Base-by-base conservation (phyloP, 805 yeast genomes). In the Schwanniomyces polymorphus region DNA sequence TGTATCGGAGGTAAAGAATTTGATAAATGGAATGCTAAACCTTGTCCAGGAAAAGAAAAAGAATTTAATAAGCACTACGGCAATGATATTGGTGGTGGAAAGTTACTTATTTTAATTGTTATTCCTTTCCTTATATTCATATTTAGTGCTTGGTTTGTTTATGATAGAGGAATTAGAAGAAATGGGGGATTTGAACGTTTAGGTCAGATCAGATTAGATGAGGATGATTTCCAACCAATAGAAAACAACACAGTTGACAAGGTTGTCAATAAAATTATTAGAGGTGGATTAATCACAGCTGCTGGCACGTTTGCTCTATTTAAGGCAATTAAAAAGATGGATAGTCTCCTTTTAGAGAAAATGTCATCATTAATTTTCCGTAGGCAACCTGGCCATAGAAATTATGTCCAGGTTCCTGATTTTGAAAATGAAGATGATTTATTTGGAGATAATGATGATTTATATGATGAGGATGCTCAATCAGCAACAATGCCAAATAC, bases 21-120 rank as follows among this genome's bases (percentile, higher is more conserved):
- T 44, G 97, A 88, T 59, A 74, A 78, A 33, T 79, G 83, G 64
- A 76, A 70, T 16, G 75, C 86, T 2, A 76, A 70, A 45, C 80
- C 97, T 7, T 94, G 99, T 65, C 97, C 98, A 5, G 98, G 98
- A 1, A 88, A 84, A 57, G 83, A 84, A 50, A 65, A 69, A 9
- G 85, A 89, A 55, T 91, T 81, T 59, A 65, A 73, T 43, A 67
- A 75, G 48, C 72, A 78, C 42, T 79, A 82, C 51, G 75, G 76
- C 9, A 70, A 72, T 25, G 82, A 85, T 1, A 58, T 88, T 4
- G 77, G 72, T 10, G 86, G 89, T 0, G 68, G 74, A 17, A 75
- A 80, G 11, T 62, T 86, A 47, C 67, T 81, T 41, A 46, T 81
- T 27, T 73, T 86, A 2, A 66, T 88, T 16, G 56, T 80, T 7